Evolutionary conservation across 805 yeast species (phyloP), one percentile per base, ranked within the genome.

Genomic region (Nakazawaea laoshanensis): DNA sequence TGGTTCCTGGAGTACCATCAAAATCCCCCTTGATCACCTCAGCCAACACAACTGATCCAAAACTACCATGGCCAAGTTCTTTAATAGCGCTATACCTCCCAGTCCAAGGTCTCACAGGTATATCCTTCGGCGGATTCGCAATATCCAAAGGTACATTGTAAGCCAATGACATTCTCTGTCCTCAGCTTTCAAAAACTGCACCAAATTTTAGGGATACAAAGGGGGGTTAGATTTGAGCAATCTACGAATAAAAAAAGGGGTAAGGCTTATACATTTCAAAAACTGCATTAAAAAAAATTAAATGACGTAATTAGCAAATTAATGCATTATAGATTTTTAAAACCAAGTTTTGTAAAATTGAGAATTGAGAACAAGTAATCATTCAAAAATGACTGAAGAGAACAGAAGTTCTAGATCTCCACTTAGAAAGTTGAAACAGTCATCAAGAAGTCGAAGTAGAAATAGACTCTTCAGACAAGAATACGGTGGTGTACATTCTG

Each of bases 41-140:
- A 4, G 85, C 87, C 44, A 81, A 55, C 1, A 67, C 57, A 2
- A 83, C 92, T 2, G 68, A 57, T 2, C 94, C 94, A 60, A 83
- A 83, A 30, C 85, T 75, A 1, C 94, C 94, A 35, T 66, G 69
- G 1, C 94, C 94, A 38, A 83, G 54, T 29, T 61, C 63, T 27
- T 70, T 63, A 7, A 80, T 58, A 4, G 61, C 42, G 33, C 65
- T 67, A 47, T 76, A 82, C 27, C 70, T 53, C 6, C 53, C 48
- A 3, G 47, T 43, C 29, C 67, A 51, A 7, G 66, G 48, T 31
- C 59, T 63, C 7, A 73, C 39, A 1, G 77, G 77, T 7, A 67
- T 50, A 30, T 50, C 51, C 21, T 47, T 43, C 1, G 70, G 70
- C 2, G 70, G 69, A 30, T 39, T 37, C 29, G 52, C 35, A 22